These are phyloP conservation scores for Kazachstania sp. DNA, from an alignment of 1,139 yeast genomes.

Conservation along the genomic window DNA sequence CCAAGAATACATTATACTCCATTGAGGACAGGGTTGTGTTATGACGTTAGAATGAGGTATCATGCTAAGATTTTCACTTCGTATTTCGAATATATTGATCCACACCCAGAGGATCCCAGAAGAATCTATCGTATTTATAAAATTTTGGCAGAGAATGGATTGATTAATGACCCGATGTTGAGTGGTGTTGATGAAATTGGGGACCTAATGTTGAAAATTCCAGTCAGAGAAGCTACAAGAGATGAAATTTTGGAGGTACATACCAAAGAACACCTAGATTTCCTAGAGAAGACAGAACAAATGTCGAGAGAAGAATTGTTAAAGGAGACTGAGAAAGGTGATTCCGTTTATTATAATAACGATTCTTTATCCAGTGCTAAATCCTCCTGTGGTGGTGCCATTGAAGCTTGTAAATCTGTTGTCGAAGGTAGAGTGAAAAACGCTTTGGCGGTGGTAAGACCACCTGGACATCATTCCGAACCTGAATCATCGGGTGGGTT, in stretches of 20 bases:
- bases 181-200: conserved; percentile 80
- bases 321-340: conserved; percentile 84
- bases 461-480: conserved; percentile 99
- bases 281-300: conserved; percentile 62
- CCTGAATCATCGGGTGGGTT: conserved; percentile 97
- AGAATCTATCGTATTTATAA: conserved; percentile 90
- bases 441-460: conserved; percentile 89
- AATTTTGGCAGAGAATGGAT: conserved; percentile 87
- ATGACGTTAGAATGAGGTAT: conserved; percentile 94
- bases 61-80: conserved; percentile 92
- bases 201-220: conserved; percentile 76
- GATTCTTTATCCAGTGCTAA: conserved; percentile 84
- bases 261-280: conserved; percentile 68
- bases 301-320: conserved; percentile 74
- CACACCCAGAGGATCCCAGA: conserved; percentile 98
- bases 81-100: conserved; percentile 89
- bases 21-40: conserved; percentile 84
- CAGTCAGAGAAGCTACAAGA: conserved; percentile 77
- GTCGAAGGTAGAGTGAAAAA: conserved; percentile 88
- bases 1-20: conserved; percentile 47
- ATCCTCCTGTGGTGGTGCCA: conserved; percentile 92
- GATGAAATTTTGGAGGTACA: conserved; percentile 88
- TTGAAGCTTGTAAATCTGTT: conserved; percentile 93
- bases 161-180: conserved; percentile 71
- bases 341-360: conserved; percentile 89